Percentiles rank a stretch among this genome's conserved stretches.
These are phyloP conservation scores for Starmera quercuum DNA, from an alignment of 805 yeast species.

Conservation along the genomic window DNA sequence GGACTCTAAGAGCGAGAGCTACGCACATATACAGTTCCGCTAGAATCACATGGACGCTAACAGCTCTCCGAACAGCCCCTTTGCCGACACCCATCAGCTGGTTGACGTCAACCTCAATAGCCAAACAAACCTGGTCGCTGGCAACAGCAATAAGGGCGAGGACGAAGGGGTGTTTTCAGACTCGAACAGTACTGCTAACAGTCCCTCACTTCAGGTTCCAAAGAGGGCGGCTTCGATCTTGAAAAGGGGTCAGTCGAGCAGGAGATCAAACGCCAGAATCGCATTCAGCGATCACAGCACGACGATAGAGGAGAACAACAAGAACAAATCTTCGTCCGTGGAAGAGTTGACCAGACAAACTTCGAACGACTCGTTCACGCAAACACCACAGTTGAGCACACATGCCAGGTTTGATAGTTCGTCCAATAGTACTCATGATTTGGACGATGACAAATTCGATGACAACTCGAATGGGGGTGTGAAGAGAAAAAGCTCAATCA, in stretches of 20 bases:
- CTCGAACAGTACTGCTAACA: background rate
- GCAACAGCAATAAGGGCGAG: background rate
- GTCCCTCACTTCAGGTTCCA: constrained; percentile 2
- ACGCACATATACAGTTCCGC: too few species aligned
- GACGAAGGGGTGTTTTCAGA: background rate
- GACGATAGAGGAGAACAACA: constrained; percentile 10
- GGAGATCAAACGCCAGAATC: constrained; percentile 13
- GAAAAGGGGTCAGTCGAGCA: constrained; percentile 6
- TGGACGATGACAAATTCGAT: constrained; percentile 5
- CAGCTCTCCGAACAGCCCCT: constrained; percentile 18
- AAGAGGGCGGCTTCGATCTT: constrained; percentile 14
- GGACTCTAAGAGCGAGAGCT: too few species aligned
- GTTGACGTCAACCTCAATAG: constrained; percentile 17
- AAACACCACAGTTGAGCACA: constrained; percentile 19
- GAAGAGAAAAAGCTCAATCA: constrained; percentile 37
- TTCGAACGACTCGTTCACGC: constrained; percentile 14
- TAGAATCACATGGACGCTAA: constrained; percentile 9
- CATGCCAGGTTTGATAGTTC: constrained; percentile 17
- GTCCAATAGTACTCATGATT: background rate
- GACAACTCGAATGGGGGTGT: background rate
- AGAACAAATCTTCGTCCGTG: background rate
- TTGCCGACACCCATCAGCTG: constrained; percentile 16
- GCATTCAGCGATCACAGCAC: constrained; percentile 15
- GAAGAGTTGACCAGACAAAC: constrained; percentile 10
- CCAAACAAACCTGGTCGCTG: too few species aligned